Base-by-base conservation (phyloP, 2,329 filamentous ascomycete genomes). In the Alternaria sp. region DNA sequence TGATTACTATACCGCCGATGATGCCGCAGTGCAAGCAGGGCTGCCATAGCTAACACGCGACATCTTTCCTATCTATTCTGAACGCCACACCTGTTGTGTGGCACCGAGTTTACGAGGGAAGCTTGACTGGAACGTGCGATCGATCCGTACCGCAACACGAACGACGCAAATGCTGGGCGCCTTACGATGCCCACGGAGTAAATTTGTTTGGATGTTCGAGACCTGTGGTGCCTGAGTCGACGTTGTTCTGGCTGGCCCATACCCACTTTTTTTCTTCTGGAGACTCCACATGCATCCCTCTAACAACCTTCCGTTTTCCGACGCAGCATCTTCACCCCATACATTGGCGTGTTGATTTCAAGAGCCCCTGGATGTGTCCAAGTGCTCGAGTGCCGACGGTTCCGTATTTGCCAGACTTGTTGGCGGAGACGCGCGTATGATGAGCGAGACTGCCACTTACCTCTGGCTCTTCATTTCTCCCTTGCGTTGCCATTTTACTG, bases 141-240 rank as follows among this genome's bases (percentile, higher is more conserved):
- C 42, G 52, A 54, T 30, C 52, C 52, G 52, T 54, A 54, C 52
- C 42, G 52, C 30, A 32, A 54, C 26, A 47, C 52, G 41, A 51
- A 34, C 42, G 30, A 49, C 34, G 46, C 46, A 7, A 49, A 36
- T n/a, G 46, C 32, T 22, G 20, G 22, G 42, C 51, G 36, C 24
- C 49, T 52, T 8, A 11, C 32, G 34, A 8, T 1, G 48, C 32
- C 48, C 36, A 51, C 26, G 26, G 34, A 41, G 18, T 41, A 28
- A 20, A 12, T 30, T 52, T 20, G 28, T 14, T 48, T 48, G 18
- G 5, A 28, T 12, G 52, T 11, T 54, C 30, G 41, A 54, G 42
- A 54, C 52, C 26, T 11, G 14, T 44, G 42, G 41, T 18, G 52
- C 52, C 42, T 54, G 30, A 54, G 32, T 32, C 30, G 41, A 39